A percentile compares a stretch with the other conserved stretches of the same genome.
These are phyloP conservation scores for Aspergillus homomorphus DNA, from an alignment of 495 filamentous ascomycete species.

Conservation along the genomic window DNA sequence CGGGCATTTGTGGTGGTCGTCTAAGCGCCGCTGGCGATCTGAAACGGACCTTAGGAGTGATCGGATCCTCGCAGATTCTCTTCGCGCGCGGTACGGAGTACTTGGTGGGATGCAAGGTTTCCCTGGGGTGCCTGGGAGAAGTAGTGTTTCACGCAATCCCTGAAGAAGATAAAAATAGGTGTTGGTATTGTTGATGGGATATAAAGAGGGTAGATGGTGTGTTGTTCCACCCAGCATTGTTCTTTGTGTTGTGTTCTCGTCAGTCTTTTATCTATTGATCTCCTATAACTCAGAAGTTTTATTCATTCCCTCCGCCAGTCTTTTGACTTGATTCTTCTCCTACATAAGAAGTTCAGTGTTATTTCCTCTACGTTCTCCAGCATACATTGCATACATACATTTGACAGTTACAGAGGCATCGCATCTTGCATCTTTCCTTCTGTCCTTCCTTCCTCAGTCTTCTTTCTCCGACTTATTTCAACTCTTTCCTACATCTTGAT, in stretches of 20 bases:
- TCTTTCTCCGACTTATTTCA: no score
- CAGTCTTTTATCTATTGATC: neutral
- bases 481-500: no score
- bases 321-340: constrained; percentile 11
- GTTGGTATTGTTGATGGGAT: neutral
- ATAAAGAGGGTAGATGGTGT: neutral
- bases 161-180: constrained; percentile 8
- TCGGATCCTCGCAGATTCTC: neutral
- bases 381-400: no score
- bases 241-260: constrained; percentile 1
- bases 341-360: constrained; percentile 13
- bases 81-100: neutral
- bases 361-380: constrained; percentile 11
- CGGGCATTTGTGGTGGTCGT: neutral
- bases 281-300: neutral
- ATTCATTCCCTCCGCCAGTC: constrained; percentile 20
- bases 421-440: no score
- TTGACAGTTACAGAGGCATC: no score
- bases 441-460: neutral
- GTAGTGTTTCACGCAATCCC: neutral
- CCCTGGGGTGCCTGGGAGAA: no score
- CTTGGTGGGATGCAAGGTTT: neutral
- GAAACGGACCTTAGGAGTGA: neutral
- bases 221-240: neutral
- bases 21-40: neutral